Percentiles rank a stretch among this genome's conserved stretches.
Conservation (phyloP, 495 filamentous ascomycete genomes). For the Terfezia claveryi region DNA sequence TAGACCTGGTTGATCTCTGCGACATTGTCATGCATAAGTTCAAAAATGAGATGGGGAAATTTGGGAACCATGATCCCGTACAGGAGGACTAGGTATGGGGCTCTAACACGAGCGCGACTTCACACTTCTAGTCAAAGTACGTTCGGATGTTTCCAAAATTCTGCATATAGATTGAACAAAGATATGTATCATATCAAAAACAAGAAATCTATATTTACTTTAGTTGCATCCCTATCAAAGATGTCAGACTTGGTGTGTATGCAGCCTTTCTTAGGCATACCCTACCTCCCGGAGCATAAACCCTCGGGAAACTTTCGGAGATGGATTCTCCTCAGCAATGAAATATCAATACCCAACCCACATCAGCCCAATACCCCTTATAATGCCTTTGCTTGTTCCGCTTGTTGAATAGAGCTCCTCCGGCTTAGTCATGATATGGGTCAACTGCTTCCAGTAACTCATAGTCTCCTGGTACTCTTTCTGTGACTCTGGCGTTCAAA, state of each 20-base stretch:
- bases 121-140: conserved; percentile 1
- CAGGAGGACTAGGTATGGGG: neutral
- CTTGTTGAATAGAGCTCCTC: neutral
- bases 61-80: conserved; percentile 23
- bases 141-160: neutral
- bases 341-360: conserved; percentile 31
- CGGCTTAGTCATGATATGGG: conserved; percentile 61
- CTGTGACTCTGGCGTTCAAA: conserved; percentile 88
- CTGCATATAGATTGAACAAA: no score
- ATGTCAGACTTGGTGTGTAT: no score
- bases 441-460: conserved; percentile 97
- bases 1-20: conserved; percentile 71
- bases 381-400: neutral
- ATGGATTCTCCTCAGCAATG: conserved; percentile 65
- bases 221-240: conserved; percentile 21
- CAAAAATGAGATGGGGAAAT: conserved; percentile 38
- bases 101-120: neutral
- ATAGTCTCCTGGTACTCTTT: conserved; percentile 94
- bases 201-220: neutral
- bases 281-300: conserved; percentile 85
- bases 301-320: conserved; percentile 52
- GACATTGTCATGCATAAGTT: conserved; percentile 82
- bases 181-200: no score
- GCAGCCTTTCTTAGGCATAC: neutral
- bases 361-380: neutral